These are phyloP conservation scores for Fagus crenata DNA, from an alignment of 306 rosid genomes.

Conservation along the genomic window DNA sequence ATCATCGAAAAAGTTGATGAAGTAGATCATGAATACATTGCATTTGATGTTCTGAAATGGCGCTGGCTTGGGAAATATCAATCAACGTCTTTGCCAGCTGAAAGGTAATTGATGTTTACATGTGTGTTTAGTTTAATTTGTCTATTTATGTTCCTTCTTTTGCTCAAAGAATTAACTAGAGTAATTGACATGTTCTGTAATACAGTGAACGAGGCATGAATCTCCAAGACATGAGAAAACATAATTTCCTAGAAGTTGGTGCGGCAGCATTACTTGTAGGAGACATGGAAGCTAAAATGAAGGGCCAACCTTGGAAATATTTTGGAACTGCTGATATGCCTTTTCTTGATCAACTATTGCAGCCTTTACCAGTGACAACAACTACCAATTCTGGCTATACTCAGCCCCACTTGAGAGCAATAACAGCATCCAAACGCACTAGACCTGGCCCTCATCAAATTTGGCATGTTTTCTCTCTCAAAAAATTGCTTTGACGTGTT, in stretches of 20 bases:
- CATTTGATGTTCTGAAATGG: conserved; percentile 87
- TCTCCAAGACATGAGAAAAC: conserved; percentile 71
- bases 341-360: conserved; percentile 88
- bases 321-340: conserved; percentile 99
- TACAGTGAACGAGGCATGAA: conserved; percentile 63
- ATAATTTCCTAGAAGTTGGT: conserved; percentile 85
- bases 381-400: conserved; percentile 78
- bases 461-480: conserved; percentile 55
- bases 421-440: conserved; percentile 91
- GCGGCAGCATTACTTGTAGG: conserved; percentile 93
- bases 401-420: conserved; percentile 87
- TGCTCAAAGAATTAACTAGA: conserved; percentile 28
- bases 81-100: conserved; percentile 54
- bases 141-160: conserved; percentile 18
- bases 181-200: conserved; percentile 35
- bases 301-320: conserved; percentile 82
- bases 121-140: conserved; percentile 23
- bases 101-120: conserved; percentile 51
- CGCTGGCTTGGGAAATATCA: conserved; percentile 83
- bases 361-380: conserved; percentile 81
- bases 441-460: conserved; percentile 73
- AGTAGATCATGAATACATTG: conserved; percentile 67
- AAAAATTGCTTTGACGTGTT: conserved; percentile 18
- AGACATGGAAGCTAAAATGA: conserved; percentile 83
- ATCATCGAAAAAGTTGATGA: conserved; percentile 64